These are phyloP conservation scores for Verbascum thapsus DNA, from an alignment of 257 asterid species.

Conservation along the genomic window DNA sequence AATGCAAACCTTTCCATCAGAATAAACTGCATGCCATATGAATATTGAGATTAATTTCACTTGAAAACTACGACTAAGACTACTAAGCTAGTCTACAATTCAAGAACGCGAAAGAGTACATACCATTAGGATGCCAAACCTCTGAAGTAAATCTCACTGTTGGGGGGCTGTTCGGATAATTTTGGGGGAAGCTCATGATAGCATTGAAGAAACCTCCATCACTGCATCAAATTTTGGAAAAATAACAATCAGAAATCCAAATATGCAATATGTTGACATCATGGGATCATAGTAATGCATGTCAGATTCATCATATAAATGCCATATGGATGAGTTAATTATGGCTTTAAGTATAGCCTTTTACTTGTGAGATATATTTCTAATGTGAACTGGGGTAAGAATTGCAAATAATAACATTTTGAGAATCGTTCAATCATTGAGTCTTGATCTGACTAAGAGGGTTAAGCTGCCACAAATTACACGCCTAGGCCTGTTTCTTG, in stretches of 20 bases:
- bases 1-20: slow-evolving; percentile 97
- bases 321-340: too few species aligned
- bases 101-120: slow-evolving; percentile 27
- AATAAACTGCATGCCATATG: slow-evolving; percentile 61
- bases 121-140: slow-evolving; percentile 99
- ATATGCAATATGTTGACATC: not conserved
- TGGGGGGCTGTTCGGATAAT: slow-evolving; percentile 97
- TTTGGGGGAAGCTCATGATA: slow-evolving; percentile 85
- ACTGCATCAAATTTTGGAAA: slow-evolving; percentile 54
- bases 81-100: slow-evolving; percentile 2
- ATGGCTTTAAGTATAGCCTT: too few species aligned
- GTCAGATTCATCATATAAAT: not conserved
- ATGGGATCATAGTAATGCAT: slow-evolving; percentile 1
- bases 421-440: too few species aligned
- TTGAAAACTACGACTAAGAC: slow-evolving; percentile 7
- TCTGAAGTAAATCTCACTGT: slow-evolving; percentile 91
- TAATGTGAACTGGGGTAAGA: too few species aligned
- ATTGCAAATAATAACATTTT: too few species aligned
- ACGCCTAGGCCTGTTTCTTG: too few species aligned
- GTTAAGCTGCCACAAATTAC: too few species aligned
- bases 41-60: slow-evolving; percentile 27
- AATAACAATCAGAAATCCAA: slow-evolving; percentile 24
- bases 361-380: too few species aligned
- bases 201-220: slow-evolving; percentile 99
- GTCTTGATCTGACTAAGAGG: too few species aligned